phyloP scores from a whole-genome alignment of 352 stramenopile species.

The Halophytophthora polymorphica region DNA sequence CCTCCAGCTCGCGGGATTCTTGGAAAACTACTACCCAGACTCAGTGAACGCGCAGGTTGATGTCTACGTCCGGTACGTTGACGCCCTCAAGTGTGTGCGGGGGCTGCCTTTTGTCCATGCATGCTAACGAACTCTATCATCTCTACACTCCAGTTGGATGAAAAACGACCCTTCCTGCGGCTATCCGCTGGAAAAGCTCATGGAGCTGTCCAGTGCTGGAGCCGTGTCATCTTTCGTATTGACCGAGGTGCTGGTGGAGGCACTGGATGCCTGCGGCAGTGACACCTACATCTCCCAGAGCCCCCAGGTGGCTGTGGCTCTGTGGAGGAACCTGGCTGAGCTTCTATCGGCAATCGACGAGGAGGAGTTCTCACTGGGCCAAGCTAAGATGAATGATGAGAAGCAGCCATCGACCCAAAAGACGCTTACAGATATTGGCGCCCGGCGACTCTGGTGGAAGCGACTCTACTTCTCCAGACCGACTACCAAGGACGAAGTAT shows the following conservation, averaged over 20 bases:
- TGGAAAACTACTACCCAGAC: constrained; percentile 48
- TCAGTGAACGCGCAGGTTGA: constrained; percentile 37
- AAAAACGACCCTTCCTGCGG: constrained; percentile 46
- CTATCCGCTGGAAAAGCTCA: constrained; percentile 48
- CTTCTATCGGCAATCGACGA: constrained; percentile 44
- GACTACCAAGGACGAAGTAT: constrained; percentile 25
- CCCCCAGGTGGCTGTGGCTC: constrained; percentile 20
- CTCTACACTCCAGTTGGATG: constrained; percentile 39
- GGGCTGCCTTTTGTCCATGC: not conserved
- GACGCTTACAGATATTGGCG: constrained; percentile 30
- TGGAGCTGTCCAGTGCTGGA: constrained; percentile 40
- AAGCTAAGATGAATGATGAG: constrained; percentile 12
- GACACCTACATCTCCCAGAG: constrained; percentile 46
- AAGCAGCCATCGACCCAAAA: constrained; percentile 9
- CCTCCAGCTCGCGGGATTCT: constrained; percentile 32
- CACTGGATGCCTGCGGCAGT: constrained; percentile 55
- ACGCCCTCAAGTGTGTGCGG: not conserved
- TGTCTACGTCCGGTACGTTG: constrained; percentile 28
- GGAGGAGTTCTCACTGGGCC: constrained; percentile 32
- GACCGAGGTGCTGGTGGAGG: constrained; percentile 34
- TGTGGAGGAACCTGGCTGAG: constrained; percentile 62
- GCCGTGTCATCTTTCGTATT: constrained; percentile 33
- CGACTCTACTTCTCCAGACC: constrained; percentile 53
- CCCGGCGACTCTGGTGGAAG: constrained; percentile 53
- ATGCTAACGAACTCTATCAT: constrained; percentile 4